phyloP scores from a whole-genome alignment of 176 grass and related monocot species.

The Themeda triandra region DNA sequence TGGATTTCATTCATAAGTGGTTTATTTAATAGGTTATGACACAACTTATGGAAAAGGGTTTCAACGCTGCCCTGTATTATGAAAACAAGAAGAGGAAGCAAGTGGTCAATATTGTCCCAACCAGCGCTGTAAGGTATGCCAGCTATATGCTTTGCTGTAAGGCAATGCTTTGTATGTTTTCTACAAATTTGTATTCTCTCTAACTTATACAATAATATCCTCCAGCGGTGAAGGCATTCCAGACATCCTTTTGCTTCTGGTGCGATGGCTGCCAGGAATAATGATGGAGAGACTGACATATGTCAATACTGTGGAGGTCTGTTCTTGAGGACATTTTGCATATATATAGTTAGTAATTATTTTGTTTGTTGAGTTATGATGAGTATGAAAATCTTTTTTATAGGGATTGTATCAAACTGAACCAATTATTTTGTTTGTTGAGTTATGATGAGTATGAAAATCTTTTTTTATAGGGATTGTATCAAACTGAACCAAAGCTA shows the following conservation, averaged over 20 bases:
- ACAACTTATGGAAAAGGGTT: slow-evolving; percentile 47
- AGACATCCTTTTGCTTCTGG: slow-evolving; percentile 60
- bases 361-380: not conserved
- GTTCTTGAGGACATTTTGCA: not conserved
- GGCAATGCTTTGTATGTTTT: not conserved
- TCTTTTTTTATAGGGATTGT: not conserved
- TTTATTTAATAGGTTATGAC: slow-evolving; percentile 40
- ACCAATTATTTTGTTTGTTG: too few relatives aligned
- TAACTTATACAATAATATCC: slow-evolving; percentile 14
- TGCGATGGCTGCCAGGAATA: slow-evolving; percentile 62
- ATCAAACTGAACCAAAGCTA: not conserved
- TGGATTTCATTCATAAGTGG: not conserved
- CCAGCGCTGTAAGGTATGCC: slow-evolving; percentile 55
- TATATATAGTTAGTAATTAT: not conserved
- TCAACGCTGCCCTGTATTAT: slow-evolving; percentile 67
- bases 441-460: not conserved
- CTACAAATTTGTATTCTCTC: not conserved
- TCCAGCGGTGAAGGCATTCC: slow-evolving; percentile 70
- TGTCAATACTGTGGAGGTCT: not conserved
- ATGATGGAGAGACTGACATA: slow-evolving; percentile 63
- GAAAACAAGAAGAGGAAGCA: slow-evolving; percentile 64
- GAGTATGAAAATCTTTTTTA: too few relatives aligned
- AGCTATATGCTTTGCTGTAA: not conserved
- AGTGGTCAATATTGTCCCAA: slow-evolving; percentile 67
- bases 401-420: too few relatives aligned